Evolutionary conservation across 768 basidiomycete genomes (phyloP), one percentile per base, ranked within the genome.

Genomic region (Floccularia luteovirens): DNA sequence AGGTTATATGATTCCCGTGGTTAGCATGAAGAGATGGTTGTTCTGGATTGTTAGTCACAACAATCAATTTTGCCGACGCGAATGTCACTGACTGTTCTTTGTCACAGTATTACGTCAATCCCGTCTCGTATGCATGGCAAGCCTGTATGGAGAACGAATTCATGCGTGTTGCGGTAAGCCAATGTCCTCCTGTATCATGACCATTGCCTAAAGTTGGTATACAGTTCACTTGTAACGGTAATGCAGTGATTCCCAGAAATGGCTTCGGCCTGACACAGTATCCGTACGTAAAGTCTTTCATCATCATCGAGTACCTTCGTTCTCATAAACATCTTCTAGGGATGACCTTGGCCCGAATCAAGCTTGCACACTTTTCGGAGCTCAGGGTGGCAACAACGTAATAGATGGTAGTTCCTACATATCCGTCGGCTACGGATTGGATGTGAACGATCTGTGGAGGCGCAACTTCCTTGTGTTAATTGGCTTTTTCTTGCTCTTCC

Each of bases 141-240:
- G 79, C 76, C 2, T 64, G 74, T 25, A 84, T 93, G 79, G 79
- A 84, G 59, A 92, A 92, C 56, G 90, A 94, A 56, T 90, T 91
- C 59, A 75, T 69, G 66, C 75, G 77, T 13, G 75, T 79, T 24
- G 57, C 71, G 14, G 82, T 83, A 52, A 48, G 66, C 56, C n/a
- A 17, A 30, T 19, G 42, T 48, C n/a, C n/a, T 37, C 21, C 21
- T 37, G 10, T 11, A 7, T 27, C 10, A 16, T 14, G 16, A 2
- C 13, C 16, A 7, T 2, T 24, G 22, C 7, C 19, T 27, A 16
- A 3, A 16, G n/a, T 12, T 13, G 19, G 28, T 40, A 4, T 28
- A 12, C 44, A 81, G 72, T 53, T 87, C 32, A 63, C 61, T 7
- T 90, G 86, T 49, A 77, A 82, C 49, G 85, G 84, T 14, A 61